Conservation (phyloP, 345 rosid species). For the Gossypium sturtianum region DNA sequence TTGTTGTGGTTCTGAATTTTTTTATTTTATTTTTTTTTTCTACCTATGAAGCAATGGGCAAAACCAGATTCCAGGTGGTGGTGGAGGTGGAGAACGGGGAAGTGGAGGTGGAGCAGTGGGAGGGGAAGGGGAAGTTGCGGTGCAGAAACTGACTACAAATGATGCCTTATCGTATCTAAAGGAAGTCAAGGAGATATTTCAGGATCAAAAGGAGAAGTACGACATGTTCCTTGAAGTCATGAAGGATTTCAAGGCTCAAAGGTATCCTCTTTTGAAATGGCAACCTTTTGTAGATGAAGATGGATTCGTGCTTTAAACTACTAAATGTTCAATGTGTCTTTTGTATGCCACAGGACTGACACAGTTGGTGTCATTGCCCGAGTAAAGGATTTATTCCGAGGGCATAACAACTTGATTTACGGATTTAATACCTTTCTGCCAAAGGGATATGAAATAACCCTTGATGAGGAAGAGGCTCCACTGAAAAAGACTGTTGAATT, state of each 20-base stretch:
- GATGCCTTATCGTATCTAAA: slow-evolving; percentile 85
- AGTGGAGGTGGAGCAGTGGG: slow-evolving; percentile 21
- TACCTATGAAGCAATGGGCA: slow-evolving; percentile 42
- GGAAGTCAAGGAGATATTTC: slow-evolving; percentile 92
- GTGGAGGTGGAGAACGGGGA: slow-evolving; percentile 11
- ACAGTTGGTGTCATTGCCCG: slow-evolving; percentile 88
- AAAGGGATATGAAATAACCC: slow-evolving; percentile 80
- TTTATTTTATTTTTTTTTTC: background rate
- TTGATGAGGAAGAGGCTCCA: slow-evolving; percentile 71
- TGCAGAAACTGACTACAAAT: slow-evolving; percentile 74
- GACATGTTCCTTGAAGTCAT: slow-evolving; percentile 88
- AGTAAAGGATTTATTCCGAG: slow-evolving; percentile 86
- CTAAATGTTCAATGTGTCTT: background rate
- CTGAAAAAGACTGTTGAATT: slow-evolving; percentile 90
- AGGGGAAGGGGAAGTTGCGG: slow-evolving; percentile 23
- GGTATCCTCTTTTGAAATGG: slow-evolving; percentile 31
- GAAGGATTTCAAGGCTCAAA: slow-evolving; percentile 96
- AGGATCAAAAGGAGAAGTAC: slow-evolving; percentile 82
- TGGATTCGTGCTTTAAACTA: slow-evolving; percentile 9
- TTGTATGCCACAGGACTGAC: slow-evolving; percentile 59
- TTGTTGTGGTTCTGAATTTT: background rate
- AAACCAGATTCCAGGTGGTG: slow-evolving; percentile 35
- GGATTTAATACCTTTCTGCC: slow-evolving; percentile 98
- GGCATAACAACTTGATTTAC: slow-evolving; percentile 79
- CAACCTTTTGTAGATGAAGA: background rate